Base-by-base conservation (phyloP, 2,329 filamentous ascomycete genomes). In the Orbilia brochopaga region DNA sequence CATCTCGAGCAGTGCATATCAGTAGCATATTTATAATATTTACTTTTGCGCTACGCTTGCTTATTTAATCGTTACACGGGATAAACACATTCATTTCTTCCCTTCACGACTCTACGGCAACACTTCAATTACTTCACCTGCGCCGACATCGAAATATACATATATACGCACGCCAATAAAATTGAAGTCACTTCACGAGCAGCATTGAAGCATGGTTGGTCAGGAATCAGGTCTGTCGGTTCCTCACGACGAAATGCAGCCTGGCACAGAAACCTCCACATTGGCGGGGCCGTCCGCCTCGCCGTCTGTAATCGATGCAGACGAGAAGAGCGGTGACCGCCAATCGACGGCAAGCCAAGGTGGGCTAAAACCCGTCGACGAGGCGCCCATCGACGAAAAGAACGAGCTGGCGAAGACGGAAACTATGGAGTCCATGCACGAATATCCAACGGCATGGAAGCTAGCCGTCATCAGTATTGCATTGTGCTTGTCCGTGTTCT, bases 401-500 rank as follows among this genome's bases (percentile, higher is more conserved):
- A 60, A 72, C 50, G 60, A 72, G 23, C 19, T 72, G 13, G 60
- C 55, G 35, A 72, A 72, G 55, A 72, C 67, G 27, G 27, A 60
- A 17, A 72, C 67, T 3, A 57, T 72, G 10, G 60, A 72, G 42
- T 65, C 67, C 11, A 17, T 72, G 19, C 60, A 72, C 48, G 67
- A 73, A 10, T 77, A 77, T 42, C 76, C 76, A 15, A 70, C 52
- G 27, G 67, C 72, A 7, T 37, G 75, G 54, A 73, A 75, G 17
- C 51, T 77, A n/a, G 59, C 57, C 17, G 74, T 83, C 7, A 82
- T 83, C 66, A 78, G 78, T n/a, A 74, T 82, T 3, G 81, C 81
- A 1, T 74, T 83, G 63, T 82, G 80, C 67, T 75, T 83, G 19
- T 79, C 78, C 46, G 81, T 83, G 6, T 82, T 83, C 64, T 77